Conservation (phyloP, 2,329 filamentous ascomycete species). For the Exserohilum rostratum region DNA sequence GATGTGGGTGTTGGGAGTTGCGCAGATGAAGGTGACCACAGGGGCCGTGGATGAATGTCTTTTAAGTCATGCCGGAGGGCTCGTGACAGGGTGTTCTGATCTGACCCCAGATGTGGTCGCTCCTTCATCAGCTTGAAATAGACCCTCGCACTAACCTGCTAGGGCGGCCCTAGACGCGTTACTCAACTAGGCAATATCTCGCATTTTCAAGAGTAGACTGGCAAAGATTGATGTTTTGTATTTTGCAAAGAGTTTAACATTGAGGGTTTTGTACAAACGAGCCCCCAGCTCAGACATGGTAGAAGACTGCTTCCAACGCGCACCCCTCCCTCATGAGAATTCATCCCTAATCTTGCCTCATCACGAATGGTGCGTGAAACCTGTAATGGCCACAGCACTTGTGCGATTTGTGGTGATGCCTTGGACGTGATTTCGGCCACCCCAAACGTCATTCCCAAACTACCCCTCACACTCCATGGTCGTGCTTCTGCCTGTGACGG, state of each 20-base stretch:
- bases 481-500: not conserved
- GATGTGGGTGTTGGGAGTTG: not conserved
- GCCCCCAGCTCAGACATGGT: slow-evolving; percentile 38
- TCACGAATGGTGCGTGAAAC: slow-evolving; percentile 9
- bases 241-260: slow-evolving; percentile 19
- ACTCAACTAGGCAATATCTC: slow-evolving; percentile 36
- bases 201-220: slow-evolving; percentile 20
- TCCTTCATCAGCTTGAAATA: slow-evolving; percentile 21
- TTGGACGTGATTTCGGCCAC: not conserved
- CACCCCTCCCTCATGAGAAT: slow-evolving; percentile 7
- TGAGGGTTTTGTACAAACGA: slow-evolving; percentile 42
- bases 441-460: not conserved
- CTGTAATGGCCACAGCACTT: slow-evolving; percentile 2
- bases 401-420: slow-evolving; percentile 5
- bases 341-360: slow-evolving; percentile 5
- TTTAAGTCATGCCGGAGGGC: slow-evolving; percentile 23
- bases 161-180: slow-evolving; percentile 17
- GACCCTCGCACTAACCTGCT: slow-evolving; percentile 38
- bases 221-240: not conserved
- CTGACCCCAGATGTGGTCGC: slow-evolving; percentile 10
- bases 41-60: slow-evolving; percentile 15
- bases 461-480: slow-evolving; percentile 8
- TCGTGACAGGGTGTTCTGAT: slow-evolving; percentile 30
- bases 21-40: slow-evolving; percentile 16
- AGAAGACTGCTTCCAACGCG: slow-evolving; percentile 28